Base-by-base conservation (phyloP, 2,329 filamentous ascomycete species). In the Ascochyta clinopodiicola region DNA sequence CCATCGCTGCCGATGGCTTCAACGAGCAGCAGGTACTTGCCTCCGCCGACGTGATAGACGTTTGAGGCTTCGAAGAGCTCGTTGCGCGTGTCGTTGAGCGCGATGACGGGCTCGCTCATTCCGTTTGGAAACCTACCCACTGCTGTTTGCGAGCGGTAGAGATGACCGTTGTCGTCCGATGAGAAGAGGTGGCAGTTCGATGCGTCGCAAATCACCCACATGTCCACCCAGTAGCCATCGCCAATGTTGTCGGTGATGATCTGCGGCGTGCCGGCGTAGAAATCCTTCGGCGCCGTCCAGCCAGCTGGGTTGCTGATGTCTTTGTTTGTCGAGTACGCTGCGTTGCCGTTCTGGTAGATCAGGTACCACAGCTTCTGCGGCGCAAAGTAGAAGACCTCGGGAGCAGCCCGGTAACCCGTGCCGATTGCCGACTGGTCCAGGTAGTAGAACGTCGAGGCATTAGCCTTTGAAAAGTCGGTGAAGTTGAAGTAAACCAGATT, bases 321-420 rank as follows among this genome's bases (percentile, higher is more conserved):
- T 2, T 57, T 45, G 60, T 79, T 79, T 50, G 76, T 79, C 17
- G 74, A 77, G 63, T 78, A 78, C 6, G 77, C 77, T 5, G 77
- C 76, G 48, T 79, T 79, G 54, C 68, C 74, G 60, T 78, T 76
- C 57, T 79, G 75, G 61, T 69, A 79, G 56, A 79, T 62, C 15
- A 78, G 70, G 51, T 79, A 79, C 77, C 76, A 79, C 8, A 77
- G 67, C 27, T 73, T 73, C 25, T 79, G 76, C 0, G 77, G 76
- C 17, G 60, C 72, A 25, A 78, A 78, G 64, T 72, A 79, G 63
- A 79, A 78, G 27, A 79, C 72, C 48, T 78, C 49, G 1, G 76
- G 77, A 3, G 77, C 77, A 12, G 77, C 77, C 7, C 75, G 71
- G 60, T 78, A 79, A 3, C 76, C 77, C 0, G 67, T 61, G 7